Evolutionary conservation across 106 monocot genomes (phyloP).

Genomic region (Phalaenopsis aphrodite): DNA sequence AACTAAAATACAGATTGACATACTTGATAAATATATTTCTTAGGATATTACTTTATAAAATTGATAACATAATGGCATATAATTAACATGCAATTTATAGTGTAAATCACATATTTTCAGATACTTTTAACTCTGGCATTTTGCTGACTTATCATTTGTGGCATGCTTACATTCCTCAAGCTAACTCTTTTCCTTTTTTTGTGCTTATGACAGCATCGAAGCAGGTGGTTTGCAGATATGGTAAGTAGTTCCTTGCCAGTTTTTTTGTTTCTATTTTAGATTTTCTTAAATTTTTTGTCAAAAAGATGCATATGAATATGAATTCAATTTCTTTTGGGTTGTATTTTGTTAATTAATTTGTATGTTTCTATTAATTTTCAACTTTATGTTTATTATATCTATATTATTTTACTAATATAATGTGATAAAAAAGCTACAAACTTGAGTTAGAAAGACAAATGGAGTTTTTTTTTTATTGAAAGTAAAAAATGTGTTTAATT

Average conservation of each 20-base stretch:
- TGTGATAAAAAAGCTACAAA: background rate
- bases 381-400: background rate
- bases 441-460: background rate
- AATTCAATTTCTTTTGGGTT: background rate
- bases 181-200: background rate
- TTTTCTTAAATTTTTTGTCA: background rate
- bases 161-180: background rate
- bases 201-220: conserved; percentile 2
- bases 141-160: background rate
- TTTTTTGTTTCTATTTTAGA: background rate
- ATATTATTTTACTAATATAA: background rate
- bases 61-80: background rate
- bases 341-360: background rate
- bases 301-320: background rate
- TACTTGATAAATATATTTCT: background rate
- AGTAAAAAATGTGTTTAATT: background rate
- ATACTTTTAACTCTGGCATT: background rate
- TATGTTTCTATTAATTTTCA: background rate
- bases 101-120: background rate
- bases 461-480: background rate
- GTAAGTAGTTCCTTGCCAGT: background rate
- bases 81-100: background rate
- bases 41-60: background rate
- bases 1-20: background rate
- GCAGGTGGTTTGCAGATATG: conserved; percentile 8